Conservation (phyloP, 1,139 yeast species). For the Yamadazyma blattariae region DNA sequence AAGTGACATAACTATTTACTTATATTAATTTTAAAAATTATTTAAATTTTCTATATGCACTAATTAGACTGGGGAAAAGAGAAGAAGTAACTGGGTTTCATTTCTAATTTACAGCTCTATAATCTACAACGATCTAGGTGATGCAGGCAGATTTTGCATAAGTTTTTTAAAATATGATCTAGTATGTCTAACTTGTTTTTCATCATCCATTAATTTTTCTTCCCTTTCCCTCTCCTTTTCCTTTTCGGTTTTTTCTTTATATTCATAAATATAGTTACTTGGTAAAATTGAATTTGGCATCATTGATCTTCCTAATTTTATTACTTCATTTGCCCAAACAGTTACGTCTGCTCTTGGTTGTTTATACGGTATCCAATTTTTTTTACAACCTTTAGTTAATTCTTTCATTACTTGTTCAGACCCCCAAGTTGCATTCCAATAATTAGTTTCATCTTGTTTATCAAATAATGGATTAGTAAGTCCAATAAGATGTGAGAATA, state of each 20-base stretch:
- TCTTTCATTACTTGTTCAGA: conserved; percentile 62
- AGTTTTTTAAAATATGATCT: conserved; percentile 36
- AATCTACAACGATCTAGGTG: too few species aligned
- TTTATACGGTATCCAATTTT: conserved; percentile 60
- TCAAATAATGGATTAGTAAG: conserved; percentile 24
- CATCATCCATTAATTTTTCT: conserved; percentile 36
- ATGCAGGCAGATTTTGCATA: neutral
- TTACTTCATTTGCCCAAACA: conserved; percentile 69
- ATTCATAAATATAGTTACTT: conserved; percentile 35
- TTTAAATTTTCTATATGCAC: too few species aligned
- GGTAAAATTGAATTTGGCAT: conserved; percentile 57
- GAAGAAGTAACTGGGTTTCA: too few species aligned
- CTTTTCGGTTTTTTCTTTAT: conserved; percentile 17
- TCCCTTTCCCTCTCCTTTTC: conserved; percentile 5
- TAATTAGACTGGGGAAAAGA: too few species aligned
- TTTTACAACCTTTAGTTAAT: conserved; percentile 66
- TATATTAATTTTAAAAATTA: too few species aligned
- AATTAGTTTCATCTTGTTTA: conserved; percentile 25
- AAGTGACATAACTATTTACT: too few species aligned
- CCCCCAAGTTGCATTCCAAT: conserved; percentile 68
- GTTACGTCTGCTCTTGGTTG: conserved; percentile 44
- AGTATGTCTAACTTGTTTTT: conserved; percentile 34
- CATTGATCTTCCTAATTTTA: conserved; percentile 64
- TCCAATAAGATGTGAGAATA: conserved; percentile 76
- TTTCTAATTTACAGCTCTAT: too few species aligned